Conservation (phyloP, 169 alveolate species). For the Babesia caballi region DNA sequence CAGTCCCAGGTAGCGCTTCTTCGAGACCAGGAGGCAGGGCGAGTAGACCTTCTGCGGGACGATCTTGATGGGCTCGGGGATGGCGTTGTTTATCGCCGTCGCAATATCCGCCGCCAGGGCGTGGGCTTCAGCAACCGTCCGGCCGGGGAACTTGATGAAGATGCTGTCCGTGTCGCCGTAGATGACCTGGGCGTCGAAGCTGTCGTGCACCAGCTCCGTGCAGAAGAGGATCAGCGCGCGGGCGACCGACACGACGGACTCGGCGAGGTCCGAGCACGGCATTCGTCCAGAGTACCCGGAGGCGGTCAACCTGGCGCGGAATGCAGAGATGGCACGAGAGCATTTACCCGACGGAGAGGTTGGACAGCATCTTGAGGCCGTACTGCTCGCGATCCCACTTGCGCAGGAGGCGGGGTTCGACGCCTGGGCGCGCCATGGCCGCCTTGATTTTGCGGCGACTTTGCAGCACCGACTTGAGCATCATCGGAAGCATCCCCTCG, state of each 20-base stretch:
- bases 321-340: no score
- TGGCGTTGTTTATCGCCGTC: constrained; percentile 76
- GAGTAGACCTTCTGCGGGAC: constrained; percentile 91
- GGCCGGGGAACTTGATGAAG: constrained; percentile 91
- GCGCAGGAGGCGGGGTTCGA: constrained; percentile 7
- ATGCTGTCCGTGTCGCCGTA: constrained; percentile 99
- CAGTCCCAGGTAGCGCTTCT: constrained; percentile 91
- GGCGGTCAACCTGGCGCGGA: constrained; percentile 92
- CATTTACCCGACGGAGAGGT: constrained; percentile 59
- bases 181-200: constrained; percentile 85
- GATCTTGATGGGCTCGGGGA: constrained; percentile 88
- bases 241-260: constrained; percentile 94
- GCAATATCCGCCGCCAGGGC: constrained; percentile 84
- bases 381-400: constrained; percentile 37
- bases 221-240: constrained; percentile 90
- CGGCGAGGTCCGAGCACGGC: constrained; percentile 95
- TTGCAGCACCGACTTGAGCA: constrained; percentile 54
- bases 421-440: constrained; percentile 21
- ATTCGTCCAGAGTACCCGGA: constrained; percentile 95
- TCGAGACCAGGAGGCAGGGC: constrained; percentile 89
- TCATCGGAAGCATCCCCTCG: constrained; percentile 58
- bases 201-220: constrained; percentile 81
- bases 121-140: constrained; percentile 82
- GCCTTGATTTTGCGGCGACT: constrained; percentile 60
- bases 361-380: constrained; percentile 58